Evolutionary conservation across 1,284 basidiomycete species (phyloP).

Genomic region (Xanthoconium separans): DNA sequence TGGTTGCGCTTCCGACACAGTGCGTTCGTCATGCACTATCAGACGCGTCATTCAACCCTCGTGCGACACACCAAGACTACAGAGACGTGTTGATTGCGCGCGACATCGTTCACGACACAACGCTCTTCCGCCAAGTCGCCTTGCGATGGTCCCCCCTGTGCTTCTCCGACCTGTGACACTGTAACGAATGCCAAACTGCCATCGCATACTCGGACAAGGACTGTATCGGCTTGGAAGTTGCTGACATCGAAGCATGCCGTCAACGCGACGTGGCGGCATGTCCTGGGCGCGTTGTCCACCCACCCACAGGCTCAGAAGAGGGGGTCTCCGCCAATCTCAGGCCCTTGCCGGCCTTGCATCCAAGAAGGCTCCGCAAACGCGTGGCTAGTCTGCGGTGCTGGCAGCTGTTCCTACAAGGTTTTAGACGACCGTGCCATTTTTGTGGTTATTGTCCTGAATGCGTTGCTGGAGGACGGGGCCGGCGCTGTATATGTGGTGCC

Average conservation of each 20-base stretch:
- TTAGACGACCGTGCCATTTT: neutral
- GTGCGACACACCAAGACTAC: no score
- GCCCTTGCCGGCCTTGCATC: no score
- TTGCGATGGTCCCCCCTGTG: slow-evolving; percentile 1
- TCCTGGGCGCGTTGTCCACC: neutral
- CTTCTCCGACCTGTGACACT: neutral
- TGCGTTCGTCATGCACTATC: no score
- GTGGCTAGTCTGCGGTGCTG: no score
- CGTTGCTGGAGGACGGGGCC: neutral
- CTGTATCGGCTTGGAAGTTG: neutral
- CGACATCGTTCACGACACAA: neutral
- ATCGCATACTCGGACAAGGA: neutral
- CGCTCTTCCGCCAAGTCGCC: neutral
- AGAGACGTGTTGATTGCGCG: no score
- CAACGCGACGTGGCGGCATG: neutral
- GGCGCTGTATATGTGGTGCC: neutral
- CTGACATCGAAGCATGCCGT: neutral
- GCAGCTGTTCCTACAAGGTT: neutral
- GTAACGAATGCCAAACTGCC: neutral
- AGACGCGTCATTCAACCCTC: no score
- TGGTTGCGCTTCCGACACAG: neutral
- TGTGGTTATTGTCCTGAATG: neutral
- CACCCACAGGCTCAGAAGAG: neutral
- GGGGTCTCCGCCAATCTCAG: no score
- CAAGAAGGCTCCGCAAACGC: no score